Percentiles rank a stretch among this genome's conserved stretches.
phyloP scores from a whole-genome alignment of 2,329 filamentous ascomycete genomes.

The Monilinia laxa region DNA sequence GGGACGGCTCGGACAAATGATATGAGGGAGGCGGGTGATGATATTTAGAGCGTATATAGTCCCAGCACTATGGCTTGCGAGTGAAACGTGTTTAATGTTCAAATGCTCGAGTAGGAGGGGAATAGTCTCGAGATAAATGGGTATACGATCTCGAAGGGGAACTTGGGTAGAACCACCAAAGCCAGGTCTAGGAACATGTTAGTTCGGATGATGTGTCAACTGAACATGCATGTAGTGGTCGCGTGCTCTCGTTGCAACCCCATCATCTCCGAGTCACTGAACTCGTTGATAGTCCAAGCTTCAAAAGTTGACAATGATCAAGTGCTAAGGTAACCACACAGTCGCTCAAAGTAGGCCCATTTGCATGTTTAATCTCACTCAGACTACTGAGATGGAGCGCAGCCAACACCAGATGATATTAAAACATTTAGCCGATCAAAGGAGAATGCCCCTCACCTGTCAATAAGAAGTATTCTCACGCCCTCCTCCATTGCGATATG shows the following conservation, averaged over 20 bases:
- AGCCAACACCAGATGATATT: neutral
- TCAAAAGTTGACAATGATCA: neutral
- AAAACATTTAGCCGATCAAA: neutral
- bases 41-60: conserved; percentile 48
- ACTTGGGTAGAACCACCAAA: conserved; percentile 47
- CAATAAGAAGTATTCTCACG: conserved; percentile 43
- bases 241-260: neutral
- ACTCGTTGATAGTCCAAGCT: neutral
- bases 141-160: conserved; percentile 41
- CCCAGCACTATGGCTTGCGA: conserved; percentile 46
- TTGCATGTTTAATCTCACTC: neutral
- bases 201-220: neutral
- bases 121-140: conserved; percentile 45
- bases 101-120: conserved; percentile 43
- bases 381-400: neutral
- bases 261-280: neutral
- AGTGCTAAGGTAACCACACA: neutral
- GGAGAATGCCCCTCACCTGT: conserved; percentile 40
- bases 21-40: conserved; percentile 39
- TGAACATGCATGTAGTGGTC: neutral
- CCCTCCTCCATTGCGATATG: conserved; percentile 38
- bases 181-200: conserved; percentile 42
- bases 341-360: neutral
- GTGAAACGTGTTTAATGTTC: conserved; percentile 41
- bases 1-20: conserved; percentile 35